Conservation (phyloP, 2,329 filamentous ascomycete genomes). For the Fusarium citri region DNA sequence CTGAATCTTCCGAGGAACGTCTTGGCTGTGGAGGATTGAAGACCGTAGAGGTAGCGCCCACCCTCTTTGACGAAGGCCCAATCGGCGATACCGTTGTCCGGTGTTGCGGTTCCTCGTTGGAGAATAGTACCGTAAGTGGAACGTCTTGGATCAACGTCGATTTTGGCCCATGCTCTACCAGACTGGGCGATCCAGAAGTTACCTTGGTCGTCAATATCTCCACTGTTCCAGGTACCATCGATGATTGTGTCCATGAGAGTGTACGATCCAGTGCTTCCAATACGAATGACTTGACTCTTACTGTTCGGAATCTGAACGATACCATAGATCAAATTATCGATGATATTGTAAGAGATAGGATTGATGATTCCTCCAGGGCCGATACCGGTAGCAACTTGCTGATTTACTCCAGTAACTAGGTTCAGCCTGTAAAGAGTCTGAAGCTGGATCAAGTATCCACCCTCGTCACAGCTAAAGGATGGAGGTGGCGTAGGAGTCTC, state of each 20-base stretch:
- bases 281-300: constrained; percentile 11
- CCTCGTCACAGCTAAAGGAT: constrained; percentile 18
- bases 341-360: constrained; percentile 10
- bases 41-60: constrained; percentile 3
- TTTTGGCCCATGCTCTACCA: constrained; percentile 9
- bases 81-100: neutral
- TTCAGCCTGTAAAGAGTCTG: constrained; percentile 15
- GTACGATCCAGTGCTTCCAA: constrained; percentile 7
- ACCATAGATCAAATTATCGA: constrained; percentile 8
- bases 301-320: constrained; percentile 9
- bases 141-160: constrained; percentile 9
- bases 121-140: constrained; percentile 4
- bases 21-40: neutral
- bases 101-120: neutral
- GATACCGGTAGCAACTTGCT: neutral
- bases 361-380: constrained; percentile 12
- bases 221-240: constrained; percentile 6
- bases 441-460: constrained; percentile 21
- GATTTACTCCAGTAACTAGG: neutral
- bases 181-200: constrained; percentile 10
- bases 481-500: constrained; percentile 14
- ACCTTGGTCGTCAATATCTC: neutral
- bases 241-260: constrained; percentile 10
- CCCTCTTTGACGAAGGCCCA: constrained; percentile 3
- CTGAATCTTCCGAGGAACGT: constrained; percentile 6